Evolutionary conservation across 192 early-diverging fungal genomes (phyloP).

Genomic region (Coemansia sp.): DNA sequence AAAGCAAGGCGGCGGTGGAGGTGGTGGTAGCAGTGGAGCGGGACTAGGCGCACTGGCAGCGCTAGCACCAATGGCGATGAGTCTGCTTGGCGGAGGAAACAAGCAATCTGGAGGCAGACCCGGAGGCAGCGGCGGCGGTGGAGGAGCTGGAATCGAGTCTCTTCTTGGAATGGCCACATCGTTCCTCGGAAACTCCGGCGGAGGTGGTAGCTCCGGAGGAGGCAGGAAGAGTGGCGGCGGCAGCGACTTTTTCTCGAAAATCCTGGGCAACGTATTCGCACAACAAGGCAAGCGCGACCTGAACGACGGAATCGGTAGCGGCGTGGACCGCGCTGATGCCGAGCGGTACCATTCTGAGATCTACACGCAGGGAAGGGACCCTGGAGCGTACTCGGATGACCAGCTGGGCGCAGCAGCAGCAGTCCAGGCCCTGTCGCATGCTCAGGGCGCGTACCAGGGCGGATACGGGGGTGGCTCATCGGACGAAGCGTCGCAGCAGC

Average conservation of each 20-base stretch:
- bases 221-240: constrained; percentile 10
- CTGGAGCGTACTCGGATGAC: constrained; percentile 20
- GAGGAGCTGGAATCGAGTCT: constrained; percentile 30
- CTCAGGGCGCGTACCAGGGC: constrained; percentile 16
- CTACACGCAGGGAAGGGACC: constrained; percentile 13
- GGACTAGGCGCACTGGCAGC: constrained; percentile 47
- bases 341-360: constrained; percentile 25
- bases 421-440: constrained; percentile 27
- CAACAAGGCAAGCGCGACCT: constrained; percentile 42
- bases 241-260: constrained; percentile 44
- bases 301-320: constrained; percentile 19
- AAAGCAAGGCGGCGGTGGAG: constrained; percentile 16
- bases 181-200: constrained; percentile 33
- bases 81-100: constrained; percentile 28
- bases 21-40: constrained; percentile 10
- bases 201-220: constrained; percentile 12
- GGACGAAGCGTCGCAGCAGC: constrained; percentile 39
- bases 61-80: constrained; percentile 42
- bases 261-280: constrained; percentile 50
- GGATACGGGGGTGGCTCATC: neutral
- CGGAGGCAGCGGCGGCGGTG: constrained; percentile 27
- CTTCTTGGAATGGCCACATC: constrained; percentile 42
- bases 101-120: constrained; percentile 12
- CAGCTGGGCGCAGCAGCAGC: constrained; percentile 52
- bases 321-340: constrained; percentile 22